Evolutionary conservation across 306 rosid species (phyloP), one percentile per base, ranked within the genome.

Genomic region (Benincasa hispida): DNA sequence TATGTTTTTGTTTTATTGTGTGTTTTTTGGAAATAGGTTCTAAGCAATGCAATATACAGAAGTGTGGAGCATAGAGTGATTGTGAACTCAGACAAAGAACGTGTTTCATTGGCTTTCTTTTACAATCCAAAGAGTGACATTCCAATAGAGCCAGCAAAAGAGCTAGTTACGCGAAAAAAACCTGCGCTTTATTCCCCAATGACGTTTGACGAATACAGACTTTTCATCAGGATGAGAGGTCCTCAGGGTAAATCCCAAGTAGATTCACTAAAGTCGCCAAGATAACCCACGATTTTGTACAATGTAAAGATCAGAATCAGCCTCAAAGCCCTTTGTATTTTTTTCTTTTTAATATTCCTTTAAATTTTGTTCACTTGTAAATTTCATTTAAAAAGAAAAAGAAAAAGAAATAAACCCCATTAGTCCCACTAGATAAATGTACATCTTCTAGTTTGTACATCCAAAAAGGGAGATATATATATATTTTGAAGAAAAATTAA

Each of bases 51-150:
- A 82, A 79, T 61, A 0, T 91, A 93, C 87, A 93, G 84, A 82
- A 93, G 98, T 55, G 94, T 93, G 66, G 98, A 93, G 82, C 98
- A 93, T 37, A 83, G 98, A 84, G 98, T 93, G 77, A 84, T 90
- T 7, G 98, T 93, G 8, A 93, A 93, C 70, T 87, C 98, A 35
- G 81, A 80, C 6, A 57, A 84, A 63, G 98, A 93, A 53, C 80
- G 98, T 47, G 75, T 93, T 2, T 93, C 98, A 0, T 45, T 93
- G n/a, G 98, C 98, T 0, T 93, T 93, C 87, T 93, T 93, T 79
- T 93, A 91, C 87, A 93, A 93, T 58, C 98, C 98, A 0, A 91
- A 88, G 81, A 87, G 98, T 45, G 87, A 91, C 62, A 90, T 93
- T 50, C 94, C 89, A 2, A 88, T 93, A 2, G 89, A 77, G 53